Conservation (phyloP, 306 rosid species). For the Prosopis cineraria region DNA sequence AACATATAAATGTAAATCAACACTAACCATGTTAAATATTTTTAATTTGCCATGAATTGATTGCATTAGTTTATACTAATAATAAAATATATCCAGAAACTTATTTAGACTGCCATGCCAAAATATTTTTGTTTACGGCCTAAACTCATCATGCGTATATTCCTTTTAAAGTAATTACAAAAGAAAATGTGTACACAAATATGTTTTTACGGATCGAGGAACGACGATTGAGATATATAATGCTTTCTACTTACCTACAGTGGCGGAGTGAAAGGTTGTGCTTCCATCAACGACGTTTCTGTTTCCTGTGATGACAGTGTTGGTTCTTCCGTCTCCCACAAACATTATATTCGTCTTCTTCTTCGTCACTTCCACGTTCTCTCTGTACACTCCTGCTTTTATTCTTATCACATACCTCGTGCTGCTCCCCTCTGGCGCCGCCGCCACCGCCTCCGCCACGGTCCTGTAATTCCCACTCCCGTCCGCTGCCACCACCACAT, state of each 20-base stretch:
- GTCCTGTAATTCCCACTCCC: slow-evolving; percentile 79
- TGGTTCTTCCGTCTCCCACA: slow-evolving; percentile 67
- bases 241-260: slow-evolving; percentile 80
- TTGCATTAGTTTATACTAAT: no score
- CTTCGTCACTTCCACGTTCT: slow-evolving; percentile 78
- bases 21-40: no score
- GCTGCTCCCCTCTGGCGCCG: slow-evolving; percentile 63
- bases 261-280: slow-evolving; percentile 93
- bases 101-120: no score
- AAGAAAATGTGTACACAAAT: no score
- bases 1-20: no score
- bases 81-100: no score
- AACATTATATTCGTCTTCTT: slow-evolving; percentile 74
- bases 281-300: slow-evolving; percentile 88
- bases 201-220: not conserved
- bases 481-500: slow-evolving; percentile 82
- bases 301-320: slow-evolving; percentile 71
- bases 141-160: no score
- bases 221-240: no score
- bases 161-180: no score
- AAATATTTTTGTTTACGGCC: no score
- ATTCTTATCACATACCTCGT: slow-evolving; percentile 68
- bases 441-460: slow-evolving; percentile 78
- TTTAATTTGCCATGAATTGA: no score
- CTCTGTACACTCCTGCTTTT: slow-evolving; percentile 74